A percentile compares a stretch with the other conserved stretches of the same genome.
These are phyloP conservation scores for Echria macrotheca DNA, from an alignment of 495 filamentous ascomycete species.

Conservation along the genomic window DNA sequence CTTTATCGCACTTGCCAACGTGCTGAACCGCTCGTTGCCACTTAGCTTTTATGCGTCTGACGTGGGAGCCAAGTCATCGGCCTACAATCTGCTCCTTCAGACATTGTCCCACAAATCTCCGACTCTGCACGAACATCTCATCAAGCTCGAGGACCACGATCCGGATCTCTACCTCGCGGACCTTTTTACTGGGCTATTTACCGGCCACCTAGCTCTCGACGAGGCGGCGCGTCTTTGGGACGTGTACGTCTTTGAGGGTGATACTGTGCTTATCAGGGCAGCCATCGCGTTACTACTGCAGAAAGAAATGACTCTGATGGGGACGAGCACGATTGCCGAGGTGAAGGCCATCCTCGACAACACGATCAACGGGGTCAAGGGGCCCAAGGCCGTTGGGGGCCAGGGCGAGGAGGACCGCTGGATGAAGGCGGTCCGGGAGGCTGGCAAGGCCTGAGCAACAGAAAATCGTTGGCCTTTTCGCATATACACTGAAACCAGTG, in stretches of 20 bases:
- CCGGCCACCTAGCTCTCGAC: slow-evolving; percentile 57
- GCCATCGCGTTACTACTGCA: slow-evolving; percentile 64
- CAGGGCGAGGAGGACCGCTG: slow-evolving; percentile 33
- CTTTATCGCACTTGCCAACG: slow-evolving; percentile 82
- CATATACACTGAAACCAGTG: no score
- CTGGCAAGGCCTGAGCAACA: slow-evolving; percentile 27
- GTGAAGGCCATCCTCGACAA: slow-evolving; percentile 26
- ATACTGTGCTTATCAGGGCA: slow-evolving; percentile 70
- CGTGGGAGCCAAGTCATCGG: slow-evolving; percentile 61
- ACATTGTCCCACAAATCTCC: slow-evolving; percentile 69
- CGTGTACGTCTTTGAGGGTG: slow-evolving; percentile 90
- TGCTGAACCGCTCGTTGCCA: slow-evolving; percentile 82
- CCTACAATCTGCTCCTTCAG: slow-evolving; percentile 65
- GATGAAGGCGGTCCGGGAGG: slow-evolving; percentile 31
- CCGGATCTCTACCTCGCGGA: slow-evolving; percentile 47
- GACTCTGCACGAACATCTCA: slow-evolving; percentile 63
- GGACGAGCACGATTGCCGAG: slow-evolving; percentile 28
- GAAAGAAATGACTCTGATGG: slow-evolving; percentile 37
- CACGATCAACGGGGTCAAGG: slow-evolving; percentile 7
- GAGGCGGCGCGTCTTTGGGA: slow-evolving; percentile 81
- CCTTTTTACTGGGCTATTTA: slow-evolving; percentile 51
- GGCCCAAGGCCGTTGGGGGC: slow-evolving; percentile 19
- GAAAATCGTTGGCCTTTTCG: no score
- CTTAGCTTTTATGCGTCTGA: slow-evolving; percentile 84
- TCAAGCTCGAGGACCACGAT: slow-evolving; percentile 35